phyloP scores from a whole-genome alignment of 108 stramenopile genomes.

The Discostella stelligeroides region DNA sequence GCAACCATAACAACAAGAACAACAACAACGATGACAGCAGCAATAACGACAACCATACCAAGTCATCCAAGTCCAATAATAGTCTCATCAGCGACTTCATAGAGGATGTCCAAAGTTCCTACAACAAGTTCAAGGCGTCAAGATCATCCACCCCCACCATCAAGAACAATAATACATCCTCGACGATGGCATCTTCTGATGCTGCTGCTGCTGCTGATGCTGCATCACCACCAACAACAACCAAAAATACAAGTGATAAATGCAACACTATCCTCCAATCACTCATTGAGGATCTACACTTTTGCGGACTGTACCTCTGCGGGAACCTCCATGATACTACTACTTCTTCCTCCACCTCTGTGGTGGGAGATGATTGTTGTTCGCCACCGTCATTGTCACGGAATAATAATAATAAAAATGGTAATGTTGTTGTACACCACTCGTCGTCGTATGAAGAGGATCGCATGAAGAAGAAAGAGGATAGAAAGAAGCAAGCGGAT shows the following conservation, averaged over 20 bases:
- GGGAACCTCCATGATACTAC: conserved; percentile 27
- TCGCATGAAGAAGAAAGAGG: conserved; percentile 11
- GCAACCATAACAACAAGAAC: conserved; percentile 7
- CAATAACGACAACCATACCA: background rate
- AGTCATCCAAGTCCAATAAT: background rate
- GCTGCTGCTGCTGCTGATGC: background rate
- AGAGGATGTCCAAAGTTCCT: background rate
- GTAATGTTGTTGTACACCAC: too few species aligned
- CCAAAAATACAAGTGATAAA: too few species aligned
- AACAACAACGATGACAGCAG: conserved; percentile 4
- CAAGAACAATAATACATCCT: background rate
- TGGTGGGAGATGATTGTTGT: background rate
- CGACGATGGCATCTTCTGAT: too few species aligned
- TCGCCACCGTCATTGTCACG: background rate
- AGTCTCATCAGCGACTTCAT: background rate
- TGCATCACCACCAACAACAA: too few species aligned
- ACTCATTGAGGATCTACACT: conserved; percentile 27
- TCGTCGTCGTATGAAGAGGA: too few species aligned
- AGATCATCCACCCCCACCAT: background rate
- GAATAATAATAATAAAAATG: too few species aligned
- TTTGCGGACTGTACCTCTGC: conserved; percentile 43
- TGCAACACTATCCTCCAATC: conserved; percentile 7
- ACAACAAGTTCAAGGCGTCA: conserved; percentile 3
- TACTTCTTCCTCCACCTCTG: too few species aligned
- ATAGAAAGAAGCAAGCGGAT: conserved; percentile 33